Evolutionary conservation across 345 rosid species (phyloP).

Genomic region (Lepidium sativum): DNA sequence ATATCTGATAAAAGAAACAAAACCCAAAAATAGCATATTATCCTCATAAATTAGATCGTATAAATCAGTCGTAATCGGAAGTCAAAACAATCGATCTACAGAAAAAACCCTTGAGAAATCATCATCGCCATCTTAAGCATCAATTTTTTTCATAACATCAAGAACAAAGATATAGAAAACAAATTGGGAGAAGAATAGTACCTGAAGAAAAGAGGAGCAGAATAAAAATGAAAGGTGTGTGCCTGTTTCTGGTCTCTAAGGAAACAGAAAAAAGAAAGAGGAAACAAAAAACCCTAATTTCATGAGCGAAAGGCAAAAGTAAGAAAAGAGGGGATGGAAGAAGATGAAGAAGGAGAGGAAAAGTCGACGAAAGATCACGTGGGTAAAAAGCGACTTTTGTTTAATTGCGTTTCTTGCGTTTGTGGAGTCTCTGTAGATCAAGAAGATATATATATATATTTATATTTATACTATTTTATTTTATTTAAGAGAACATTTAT

Average conservation of each 20-base stretch:
- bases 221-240: neutral
- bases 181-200: neutral
- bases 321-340: slow-evolving; percentile 3
- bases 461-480: too few relatives aligned
- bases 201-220: slow-evolving; percentile 6
- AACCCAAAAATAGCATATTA: neutral
- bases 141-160: neutral
- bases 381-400: slow-evolving; percentile 29
- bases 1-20: neutral
- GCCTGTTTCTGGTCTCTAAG: neutral
- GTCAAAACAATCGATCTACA: slow-evolving; percentile 7
- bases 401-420: slow-evolving; percentile 21
- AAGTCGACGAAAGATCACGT: slow-evolving; percentile 32
- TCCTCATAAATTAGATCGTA: neutral
- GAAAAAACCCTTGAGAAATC: neutral
- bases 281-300: slow-evolving; percentile 22
- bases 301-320: neutral
- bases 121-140: neutral
- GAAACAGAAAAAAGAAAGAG: neutral
- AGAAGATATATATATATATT: neutral
- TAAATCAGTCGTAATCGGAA: neutral
- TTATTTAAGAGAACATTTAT: neutral
- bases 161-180: neutral
- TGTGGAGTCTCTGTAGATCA: slow-evolving; percentile 30
- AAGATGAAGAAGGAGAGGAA: slow-evolving; percentile 10